Base-by-base conservation (phyloP, 306 rosid species). In the Inga oerstediana region DNA sequence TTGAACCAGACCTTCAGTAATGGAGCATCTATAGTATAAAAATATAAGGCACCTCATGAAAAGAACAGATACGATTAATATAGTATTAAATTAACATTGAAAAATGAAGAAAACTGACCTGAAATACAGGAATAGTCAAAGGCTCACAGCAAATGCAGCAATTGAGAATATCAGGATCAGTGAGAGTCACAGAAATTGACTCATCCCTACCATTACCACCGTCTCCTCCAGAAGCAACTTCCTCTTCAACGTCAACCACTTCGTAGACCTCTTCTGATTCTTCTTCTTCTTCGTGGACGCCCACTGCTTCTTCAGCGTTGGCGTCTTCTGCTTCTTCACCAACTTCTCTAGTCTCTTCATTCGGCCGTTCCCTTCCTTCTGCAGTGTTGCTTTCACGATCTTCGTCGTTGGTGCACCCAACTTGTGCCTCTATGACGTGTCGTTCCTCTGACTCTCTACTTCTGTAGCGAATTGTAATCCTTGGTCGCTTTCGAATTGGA, bases 151-250 rank as follows among this genome's bases (percentile, higher is more conserved):
- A 94, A 77, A 95, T 90, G 68, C 81, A 84, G 79, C 98, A 95
- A 88, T 95, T 97, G 37, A 95, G 89, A 34, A 93, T 92, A 56
- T 93, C 97, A 3, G 94, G 89, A 20, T 93, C 97, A 5, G 90
- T 74, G 35, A 95, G 80, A 48, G 77, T 72, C 3, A 88, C 80
- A 46, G 89, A 61, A 74, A 91, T 27, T 32, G 83, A 73, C 54
- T 72, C 79, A 5, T 75, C 83, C 67, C 59, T n/a, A 39, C 4
- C 30, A 20, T 10, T 10, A 39, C 1, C 43, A 39, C 7, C 58
- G 16, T 15, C 62, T 54, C 30, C 30, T 7, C 43, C 43, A 39
- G 43, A 39, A 39, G 43, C 43, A 8, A 39, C 43, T 39, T 39
- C 43, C 43, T 39, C 43, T 39, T 39, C 43, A 7, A 39, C 8